Percentiles rank a stretch among this genome's conserved stretches.
These are phyloP conservation scores for Eimeria praecox DNA, from an alignment of 169 alveolate genomes.

Conservation along the genomic window DNA sequence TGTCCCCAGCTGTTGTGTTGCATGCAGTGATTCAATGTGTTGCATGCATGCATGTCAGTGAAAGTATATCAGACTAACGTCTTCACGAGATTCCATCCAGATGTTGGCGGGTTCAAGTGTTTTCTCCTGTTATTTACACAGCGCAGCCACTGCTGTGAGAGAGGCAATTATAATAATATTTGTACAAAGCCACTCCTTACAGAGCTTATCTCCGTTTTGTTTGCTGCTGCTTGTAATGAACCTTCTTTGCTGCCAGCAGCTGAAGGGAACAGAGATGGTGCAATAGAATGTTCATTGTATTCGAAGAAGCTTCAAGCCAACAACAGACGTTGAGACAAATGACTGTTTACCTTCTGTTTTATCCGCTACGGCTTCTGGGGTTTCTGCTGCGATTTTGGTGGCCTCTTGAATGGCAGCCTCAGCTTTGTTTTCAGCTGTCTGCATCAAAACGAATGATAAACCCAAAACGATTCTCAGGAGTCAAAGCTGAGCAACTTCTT, in stretches of 20 bases:
- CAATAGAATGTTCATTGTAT: not conserved
- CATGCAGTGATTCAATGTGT: not conserved
- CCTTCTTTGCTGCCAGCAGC: not conserved
- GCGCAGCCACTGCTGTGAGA: not conserved
- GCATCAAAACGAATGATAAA: not conserved
- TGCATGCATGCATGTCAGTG: not conserved
- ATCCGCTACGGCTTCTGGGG: not conserved
- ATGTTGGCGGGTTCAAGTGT: not conserved
- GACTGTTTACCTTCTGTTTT: not conserved
- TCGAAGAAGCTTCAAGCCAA: not conserved
- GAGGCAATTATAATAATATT: not conserved
- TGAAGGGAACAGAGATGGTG: not conserved
- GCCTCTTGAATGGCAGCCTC: conserved; percentile 30
- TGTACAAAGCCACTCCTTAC: not conserved
- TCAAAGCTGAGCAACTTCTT: not conserved
- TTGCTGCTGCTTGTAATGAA: not conserved
- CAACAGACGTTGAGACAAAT: not conserved
- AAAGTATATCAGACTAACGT: not conserved
- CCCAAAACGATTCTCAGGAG: not conserved
- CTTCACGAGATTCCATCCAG: conserved; percentile 64
- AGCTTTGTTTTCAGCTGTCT: conserved; percentile 3
- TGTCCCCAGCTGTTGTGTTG: conserved; percentile 32
- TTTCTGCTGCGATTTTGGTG: not conserved
- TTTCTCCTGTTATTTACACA: not conserved
- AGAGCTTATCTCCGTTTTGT: not conserved